Evolutionary conservation across 139 green algal genomes (phyloP).

Genomic region (Haematococcus lacustris): DNA sequence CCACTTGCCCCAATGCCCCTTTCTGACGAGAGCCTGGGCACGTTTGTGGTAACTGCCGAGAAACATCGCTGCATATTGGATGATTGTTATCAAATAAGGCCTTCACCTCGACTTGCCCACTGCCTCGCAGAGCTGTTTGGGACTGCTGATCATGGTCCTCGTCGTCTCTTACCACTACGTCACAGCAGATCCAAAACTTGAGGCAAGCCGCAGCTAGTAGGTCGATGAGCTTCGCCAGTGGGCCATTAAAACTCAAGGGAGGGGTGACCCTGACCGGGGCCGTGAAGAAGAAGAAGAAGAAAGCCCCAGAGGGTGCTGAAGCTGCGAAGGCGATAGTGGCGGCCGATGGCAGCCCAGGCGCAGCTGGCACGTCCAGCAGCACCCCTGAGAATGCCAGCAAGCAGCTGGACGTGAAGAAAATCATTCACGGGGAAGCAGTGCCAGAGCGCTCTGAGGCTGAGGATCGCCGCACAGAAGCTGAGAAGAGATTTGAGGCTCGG

Average conservation of each 20-base stretch:
- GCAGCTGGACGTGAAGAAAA: constrained; percentile 9
- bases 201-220: neutral
- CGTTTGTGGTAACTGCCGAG: neutral
- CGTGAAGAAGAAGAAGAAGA: constrained; percentile 83
- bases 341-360: neutral
- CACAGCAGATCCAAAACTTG: constrained; percentile 20
- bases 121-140: constrained; percentile 59
- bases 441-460: constrained; percentile 11
- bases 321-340: neutral
- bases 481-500: constrained; percentile 41
- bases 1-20: neutral
- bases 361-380: neutral
- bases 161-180: constrained; percentile 73
- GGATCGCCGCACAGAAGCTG: constrained; percentile 75
- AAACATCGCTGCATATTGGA: neutral
- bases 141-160: constrained; percentile 61
- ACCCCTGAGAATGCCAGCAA: neutral
- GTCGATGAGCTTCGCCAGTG: constrained; percentile 64
- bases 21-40: neutral
- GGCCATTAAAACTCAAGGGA: constrained; percentile 87
- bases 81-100: neutral
- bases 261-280: constrained; percentile 36
- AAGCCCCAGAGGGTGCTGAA: constrained; percentile 16
- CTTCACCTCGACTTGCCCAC: neutral
- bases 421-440: constrained; percentile 38